Evolutionary conservation across 257 asterid genomes (phyloP).

Genomic region (Parsonsia alboflavescens): DNA sequence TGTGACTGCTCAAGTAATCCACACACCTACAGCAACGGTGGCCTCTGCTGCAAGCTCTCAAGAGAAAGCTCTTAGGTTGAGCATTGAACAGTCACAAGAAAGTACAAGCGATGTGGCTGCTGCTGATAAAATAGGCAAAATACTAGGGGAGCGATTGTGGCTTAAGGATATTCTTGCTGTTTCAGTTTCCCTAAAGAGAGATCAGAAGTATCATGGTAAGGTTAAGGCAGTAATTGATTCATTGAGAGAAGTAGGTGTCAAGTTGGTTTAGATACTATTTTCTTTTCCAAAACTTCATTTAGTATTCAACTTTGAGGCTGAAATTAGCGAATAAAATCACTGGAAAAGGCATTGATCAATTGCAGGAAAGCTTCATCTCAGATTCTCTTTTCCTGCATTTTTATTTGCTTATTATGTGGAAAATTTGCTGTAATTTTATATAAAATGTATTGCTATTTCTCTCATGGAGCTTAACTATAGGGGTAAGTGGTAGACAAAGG

Average conservation of each 20-base stretch:
- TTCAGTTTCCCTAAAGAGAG: conserved; percentile 56
- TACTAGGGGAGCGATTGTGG: conserved; percentile 68
- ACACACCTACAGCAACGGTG: conserved; percentile 85
- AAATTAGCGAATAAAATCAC: not conserved
- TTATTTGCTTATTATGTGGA: not conserved
- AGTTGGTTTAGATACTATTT: conserved; percentile 35
- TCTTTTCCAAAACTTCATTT: not conserved
- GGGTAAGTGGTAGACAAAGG: not conserved
- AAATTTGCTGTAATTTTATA: not conserved
- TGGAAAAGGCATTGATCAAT: not conserved
- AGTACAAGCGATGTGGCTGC: conserved; percentile 82
- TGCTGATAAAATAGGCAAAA: conserved; percentile 84
- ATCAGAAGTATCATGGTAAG: conserved; percentile 86
- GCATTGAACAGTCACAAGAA: conserved; percentile 53
- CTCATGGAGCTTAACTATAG: not conserved
- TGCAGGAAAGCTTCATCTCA: not conserved
- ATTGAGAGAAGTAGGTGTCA: conserved; percentile 56
- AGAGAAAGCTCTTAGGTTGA: conserved; percentile 69
- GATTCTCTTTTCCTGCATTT: not conserved
- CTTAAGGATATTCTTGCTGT: conserved; percentile 67
- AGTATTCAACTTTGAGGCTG: not conserved
- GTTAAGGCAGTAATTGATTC: conserved; percentile 85
- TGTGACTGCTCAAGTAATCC: conserved; percentile 80
- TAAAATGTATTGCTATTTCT: not conserved
- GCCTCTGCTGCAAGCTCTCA: conserved; percentile 94